phyloP scores from a whole-genome alignment of 2,329 filamentous ascomycete genomes.

The Cephalotrichum gorgonifer region DNA sequence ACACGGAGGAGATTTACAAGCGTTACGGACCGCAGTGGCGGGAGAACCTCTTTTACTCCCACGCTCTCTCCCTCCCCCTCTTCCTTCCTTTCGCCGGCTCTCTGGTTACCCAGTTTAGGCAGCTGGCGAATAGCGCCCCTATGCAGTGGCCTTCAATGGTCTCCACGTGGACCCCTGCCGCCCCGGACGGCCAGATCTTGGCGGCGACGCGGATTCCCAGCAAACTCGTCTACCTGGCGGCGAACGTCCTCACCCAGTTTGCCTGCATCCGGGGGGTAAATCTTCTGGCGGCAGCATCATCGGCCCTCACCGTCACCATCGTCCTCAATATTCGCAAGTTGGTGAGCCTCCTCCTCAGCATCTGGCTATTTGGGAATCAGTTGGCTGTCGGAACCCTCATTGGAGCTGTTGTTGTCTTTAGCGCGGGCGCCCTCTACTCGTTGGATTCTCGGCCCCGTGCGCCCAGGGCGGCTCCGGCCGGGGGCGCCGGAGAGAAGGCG shows the following conservation, averaged over 20 bases:
- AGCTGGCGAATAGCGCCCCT: conserved; percentile 53
- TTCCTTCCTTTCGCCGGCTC: conserved; percentile 63
- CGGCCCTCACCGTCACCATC: conserved; percentile 90
- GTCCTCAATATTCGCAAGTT: conserved; percentile 93
- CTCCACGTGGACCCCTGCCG: not conserved
- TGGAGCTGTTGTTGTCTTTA: conserved; percentile 79
- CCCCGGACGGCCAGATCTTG: not conserved
- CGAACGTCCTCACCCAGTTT: conserved; percentile 85
- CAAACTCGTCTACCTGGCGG: conserved; percentile 58
- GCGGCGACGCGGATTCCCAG: conserved; percentile 37
- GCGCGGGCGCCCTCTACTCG: conserved; percentile 83
- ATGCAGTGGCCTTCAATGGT: conserved; percentile 21
- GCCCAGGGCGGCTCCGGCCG: not conserved
- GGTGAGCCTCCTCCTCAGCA: conserved; percentile 80
- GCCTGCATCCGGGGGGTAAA: conserved; percentile 95
- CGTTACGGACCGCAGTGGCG: conserved; percentile 84
- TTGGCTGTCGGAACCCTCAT: conserved; percentile 66
- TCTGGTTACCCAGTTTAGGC: conserved; percentile 52
- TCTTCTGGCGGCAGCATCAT: conserved; percentile 76
- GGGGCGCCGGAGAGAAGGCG: conserved; percentile 1
- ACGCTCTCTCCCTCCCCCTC: conserved; percentile 63
- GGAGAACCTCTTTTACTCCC: conserved; percentile 93
- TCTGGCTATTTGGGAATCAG: conserved; percentile 86
- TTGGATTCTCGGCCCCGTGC: conserved; percentile 45
- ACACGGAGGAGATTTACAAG: conserved; percentile 83